These are phyloP conservation scores for Meripilus lineatus DNA, from an alignment of 1,284 basidiomycete species.

Conservation along the genomic window DNA sequence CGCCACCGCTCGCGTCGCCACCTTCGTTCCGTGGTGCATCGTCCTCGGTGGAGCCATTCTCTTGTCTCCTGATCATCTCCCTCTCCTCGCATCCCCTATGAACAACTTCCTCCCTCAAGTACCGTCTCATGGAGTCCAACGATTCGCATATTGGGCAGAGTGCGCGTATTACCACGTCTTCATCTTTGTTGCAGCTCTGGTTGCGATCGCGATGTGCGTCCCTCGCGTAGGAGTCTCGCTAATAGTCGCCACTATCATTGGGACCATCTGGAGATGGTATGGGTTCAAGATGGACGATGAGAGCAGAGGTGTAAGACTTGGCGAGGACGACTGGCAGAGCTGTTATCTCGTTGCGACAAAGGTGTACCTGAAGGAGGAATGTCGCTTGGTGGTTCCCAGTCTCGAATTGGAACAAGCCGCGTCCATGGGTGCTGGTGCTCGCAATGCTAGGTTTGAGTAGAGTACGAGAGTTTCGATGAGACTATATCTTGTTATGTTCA, in stretches of 20 bases:
- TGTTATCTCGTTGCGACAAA: not conserved
- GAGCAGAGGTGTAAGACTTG: not conserved
- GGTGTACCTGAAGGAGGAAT: not conserved
- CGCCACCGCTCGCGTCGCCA: not conserved
- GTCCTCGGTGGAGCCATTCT: not conserved
- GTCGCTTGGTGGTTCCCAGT: too few species aligned
- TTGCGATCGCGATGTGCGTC: not conserved
- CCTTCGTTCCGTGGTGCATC: conserved; percentile 4
- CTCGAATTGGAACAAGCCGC: too few species aligned
- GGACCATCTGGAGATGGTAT: too few species aligned
- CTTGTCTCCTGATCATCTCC: not conserved
- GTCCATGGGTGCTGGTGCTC: too few species aligned
- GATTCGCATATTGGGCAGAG: conserved; percentile 6
- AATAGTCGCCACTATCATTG: not conserved
- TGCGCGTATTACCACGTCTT: conserved; percentile 3
- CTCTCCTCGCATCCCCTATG: not conserved
- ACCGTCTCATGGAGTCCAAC: not conserved
- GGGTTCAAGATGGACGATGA: not conserved
- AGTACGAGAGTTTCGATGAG: too few species aligned
- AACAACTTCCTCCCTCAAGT: not conserved
- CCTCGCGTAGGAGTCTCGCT: not conserved
- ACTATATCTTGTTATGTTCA: too few species aligned
- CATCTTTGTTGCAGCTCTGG: not conserved
- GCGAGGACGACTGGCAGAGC: not conserved
- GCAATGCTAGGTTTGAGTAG: too few species aligned